Percentiles rank a stretch among this genome's conserved stretches.
phyloP scores from a whole-genome alignment of 2,329 filamentous ascomycete species.

The Neodidymelliopsis sp. region DNA sequence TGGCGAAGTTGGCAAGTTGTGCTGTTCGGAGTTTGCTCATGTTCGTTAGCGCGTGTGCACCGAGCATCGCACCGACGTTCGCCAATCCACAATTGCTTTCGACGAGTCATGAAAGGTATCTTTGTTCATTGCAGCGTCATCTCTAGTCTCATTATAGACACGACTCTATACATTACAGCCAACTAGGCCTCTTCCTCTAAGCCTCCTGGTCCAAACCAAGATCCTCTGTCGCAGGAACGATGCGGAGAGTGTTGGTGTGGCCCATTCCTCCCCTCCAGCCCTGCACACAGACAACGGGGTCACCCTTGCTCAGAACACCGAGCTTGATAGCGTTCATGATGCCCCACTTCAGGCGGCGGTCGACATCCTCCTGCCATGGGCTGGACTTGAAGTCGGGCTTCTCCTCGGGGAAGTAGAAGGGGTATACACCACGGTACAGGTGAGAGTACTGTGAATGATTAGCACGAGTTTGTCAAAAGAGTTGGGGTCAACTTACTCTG shows the following conservation, averaged over 20 bases:
- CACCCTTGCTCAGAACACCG: constrained; percentile 73
- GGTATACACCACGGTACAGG: constrained; percentile 96
- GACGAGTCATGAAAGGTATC: constrained; percentile 35
- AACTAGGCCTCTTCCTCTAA: constrained; percentile 31
- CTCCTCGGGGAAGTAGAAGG: constrained; percentile 89
- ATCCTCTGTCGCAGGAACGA: constrained; percentile 60
- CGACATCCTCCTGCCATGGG: constrained; percentile 99
- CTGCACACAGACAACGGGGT: constrained; percentile 83
- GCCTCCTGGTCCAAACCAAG: constrained; percentile 58
- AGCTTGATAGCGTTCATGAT: constrained; percentile 87
- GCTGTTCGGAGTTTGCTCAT: constrained; percentile 21
- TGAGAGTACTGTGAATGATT: constrained; percentile 73
- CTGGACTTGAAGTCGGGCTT: constrained; percentile 94
- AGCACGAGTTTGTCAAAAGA: constrained; percentile 14
- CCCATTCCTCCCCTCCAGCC: constrained; percentile 93
- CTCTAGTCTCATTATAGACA: constrained; percentile 19
- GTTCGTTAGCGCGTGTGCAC: constrained; percentile 35
- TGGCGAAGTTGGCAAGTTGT: constrained; percentile 4
- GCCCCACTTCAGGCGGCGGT: constrained; percentile 97
- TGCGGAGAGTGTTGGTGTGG: constrained; percentile 80
- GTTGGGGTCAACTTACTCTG: constrained; percentile 60
- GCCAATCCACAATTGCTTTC: constrained; percentile 31
- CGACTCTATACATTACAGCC: constrained; percentile 21
- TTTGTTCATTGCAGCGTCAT: constrained; percentile 20
- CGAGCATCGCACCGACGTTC: constrained; percentile 29